phyloP scores from a whole-genome alignment of 2,329 filamentous ascomycete species.

The Talaromyces sp. region DNA sequence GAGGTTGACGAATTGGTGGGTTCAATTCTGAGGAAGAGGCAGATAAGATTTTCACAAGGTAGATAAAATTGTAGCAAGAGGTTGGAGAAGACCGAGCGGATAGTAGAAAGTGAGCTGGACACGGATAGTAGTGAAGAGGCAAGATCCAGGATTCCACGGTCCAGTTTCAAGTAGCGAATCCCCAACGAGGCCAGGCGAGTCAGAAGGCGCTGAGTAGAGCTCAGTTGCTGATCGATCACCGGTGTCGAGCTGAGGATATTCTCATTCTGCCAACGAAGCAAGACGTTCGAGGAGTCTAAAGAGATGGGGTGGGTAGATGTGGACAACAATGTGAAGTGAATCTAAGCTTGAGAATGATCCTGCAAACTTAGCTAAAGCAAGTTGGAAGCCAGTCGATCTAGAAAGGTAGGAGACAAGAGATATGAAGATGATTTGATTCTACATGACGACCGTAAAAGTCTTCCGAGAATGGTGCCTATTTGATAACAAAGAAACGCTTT shows the following conservation, averaged over 20 bases:
- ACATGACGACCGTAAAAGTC: background rate
- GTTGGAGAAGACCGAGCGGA: background rate
- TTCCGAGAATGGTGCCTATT: background rate
- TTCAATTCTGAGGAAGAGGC: no score
- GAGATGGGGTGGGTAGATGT: background rate
- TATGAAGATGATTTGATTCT: background rate
- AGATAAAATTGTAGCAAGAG: background rate
- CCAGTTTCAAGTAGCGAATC: background rate
- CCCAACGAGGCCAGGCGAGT: background rate
- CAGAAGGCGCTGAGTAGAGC: background rate
- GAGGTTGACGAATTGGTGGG: no score
- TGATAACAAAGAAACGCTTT: background rate
- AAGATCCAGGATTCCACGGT: background rate
- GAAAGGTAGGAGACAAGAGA: no score
- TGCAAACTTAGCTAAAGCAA: background rate
- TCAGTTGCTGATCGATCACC: background rate
- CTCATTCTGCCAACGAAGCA: background rate
- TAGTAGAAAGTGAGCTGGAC: background rate
- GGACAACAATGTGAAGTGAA: background rate
- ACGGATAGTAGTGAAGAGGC: background rate
- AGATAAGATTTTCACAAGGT: background rate
- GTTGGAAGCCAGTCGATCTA: background rate
- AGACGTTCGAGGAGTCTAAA: background rate
- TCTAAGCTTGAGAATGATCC: background rate
- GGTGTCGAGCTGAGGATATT: background rate